Conservation (phyloP, 768 basidiomycete genomes). For the Symmetrospora coprosmae region DNA sequence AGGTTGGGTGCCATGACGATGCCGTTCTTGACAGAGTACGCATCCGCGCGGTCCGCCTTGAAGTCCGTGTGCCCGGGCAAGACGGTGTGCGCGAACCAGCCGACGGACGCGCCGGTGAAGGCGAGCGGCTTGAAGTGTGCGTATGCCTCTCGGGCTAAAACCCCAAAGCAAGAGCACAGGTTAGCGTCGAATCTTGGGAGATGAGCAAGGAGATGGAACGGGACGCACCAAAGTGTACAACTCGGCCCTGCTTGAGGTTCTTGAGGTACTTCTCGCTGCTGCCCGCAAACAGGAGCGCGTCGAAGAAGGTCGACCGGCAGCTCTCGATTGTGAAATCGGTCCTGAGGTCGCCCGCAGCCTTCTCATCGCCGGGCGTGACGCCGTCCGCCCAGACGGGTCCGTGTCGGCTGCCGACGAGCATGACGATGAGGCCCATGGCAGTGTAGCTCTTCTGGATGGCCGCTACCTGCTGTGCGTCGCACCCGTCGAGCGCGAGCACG, state of each 20-base stretch:
- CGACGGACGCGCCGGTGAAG: slow-evolving; percentile 47
- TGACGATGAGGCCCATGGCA: slow-evolving; percentile 47
- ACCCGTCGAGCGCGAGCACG: slow-evolving; percentile 61
- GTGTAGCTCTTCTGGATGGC: slow-evolving; percentile 48
- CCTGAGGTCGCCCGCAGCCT: slow-evolving; percentile 37
- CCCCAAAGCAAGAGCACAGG: background rate
- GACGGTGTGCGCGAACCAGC: slow-evolving; percentile 37
- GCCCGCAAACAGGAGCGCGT: slow-evolving; percentile 64
- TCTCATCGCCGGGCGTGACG: slow-evolving; percentile 25
- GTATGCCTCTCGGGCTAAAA: slow-evolving; percentile 63
- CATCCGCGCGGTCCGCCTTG: slow-evolving; percentile 30
- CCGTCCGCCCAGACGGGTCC: slow-evolving; percentile 43
- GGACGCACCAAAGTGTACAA: slow-evolving; percentile 62
- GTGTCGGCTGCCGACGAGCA: slow-evolving; percentile 51
- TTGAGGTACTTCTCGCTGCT: slow-evolving; percentile 49
- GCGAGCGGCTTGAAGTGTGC: slow-evolving; percentile 74
- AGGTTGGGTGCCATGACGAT: slow-evolving; percentile 36
- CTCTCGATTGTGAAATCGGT: slow-evolving; percentile 59
- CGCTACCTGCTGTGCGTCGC: slow-evolving; percentile 49
- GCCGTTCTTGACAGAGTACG: slow-evolving; percentile 34
- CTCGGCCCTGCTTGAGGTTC: slow-evolving; percentile 52
- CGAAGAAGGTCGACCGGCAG: slow-evolving; percentile 68
- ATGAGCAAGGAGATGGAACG: background rate
- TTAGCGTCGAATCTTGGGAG: background rate
- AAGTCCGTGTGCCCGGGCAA: slow-evolving; percentile 39